Conservation (phyloP, 2,329 filamentous ascomycete species). For the Colletotrichum orbiculare region DNA sequence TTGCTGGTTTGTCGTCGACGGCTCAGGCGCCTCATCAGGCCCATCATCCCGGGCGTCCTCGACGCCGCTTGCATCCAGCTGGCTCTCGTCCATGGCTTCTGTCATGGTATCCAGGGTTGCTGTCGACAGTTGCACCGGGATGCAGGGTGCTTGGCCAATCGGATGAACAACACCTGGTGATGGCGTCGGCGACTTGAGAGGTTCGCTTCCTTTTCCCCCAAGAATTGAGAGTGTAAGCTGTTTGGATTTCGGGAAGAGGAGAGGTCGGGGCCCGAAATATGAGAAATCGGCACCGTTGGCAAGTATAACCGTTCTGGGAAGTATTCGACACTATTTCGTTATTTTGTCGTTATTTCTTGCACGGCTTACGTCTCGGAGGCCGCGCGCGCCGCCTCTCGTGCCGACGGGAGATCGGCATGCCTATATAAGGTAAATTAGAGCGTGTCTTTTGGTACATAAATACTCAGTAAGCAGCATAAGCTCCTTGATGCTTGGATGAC, state of each 20-base stretch:
- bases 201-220: background rate
- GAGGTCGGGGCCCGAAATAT: slow-evolving; percentile 33
- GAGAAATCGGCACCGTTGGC: background rate
- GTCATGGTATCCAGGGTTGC: background rate
- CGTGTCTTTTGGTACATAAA: too few species aligned
- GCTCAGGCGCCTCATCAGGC: slow-evolving; percentile 20
- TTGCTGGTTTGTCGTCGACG: slow-evolving; percentile 11
- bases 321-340: slow-evolving; percentile 17
- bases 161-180: background rate
- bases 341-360: slow-evolving; percentile 31
- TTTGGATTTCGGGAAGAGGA: slow-evolving; percentile 10
- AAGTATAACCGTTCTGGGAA: slow-evolving; percentile 8
- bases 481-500: too few species aligned
- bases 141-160: slow-evolving; percentile 7
- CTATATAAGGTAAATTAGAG: too few species aligned
- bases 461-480: too few species aligned
- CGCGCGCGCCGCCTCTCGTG: slow-evolving; percentile 17
- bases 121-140: background rate
- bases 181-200: background rate
- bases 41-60: slow-evolving; percentile 31
- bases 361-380: slow-evolving; percentile 2
- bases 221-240: background rate
- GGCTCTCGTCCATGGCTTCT: slow-evolving; percentile 32
- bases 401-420: background rate
- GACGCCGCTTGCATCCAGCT: slow-evolving; percentile 22